Evolutionary conservation across 2,329 filamentous ascomycete genomes (phyloP).

Genomic region (Coniella lustricola): DNA sequence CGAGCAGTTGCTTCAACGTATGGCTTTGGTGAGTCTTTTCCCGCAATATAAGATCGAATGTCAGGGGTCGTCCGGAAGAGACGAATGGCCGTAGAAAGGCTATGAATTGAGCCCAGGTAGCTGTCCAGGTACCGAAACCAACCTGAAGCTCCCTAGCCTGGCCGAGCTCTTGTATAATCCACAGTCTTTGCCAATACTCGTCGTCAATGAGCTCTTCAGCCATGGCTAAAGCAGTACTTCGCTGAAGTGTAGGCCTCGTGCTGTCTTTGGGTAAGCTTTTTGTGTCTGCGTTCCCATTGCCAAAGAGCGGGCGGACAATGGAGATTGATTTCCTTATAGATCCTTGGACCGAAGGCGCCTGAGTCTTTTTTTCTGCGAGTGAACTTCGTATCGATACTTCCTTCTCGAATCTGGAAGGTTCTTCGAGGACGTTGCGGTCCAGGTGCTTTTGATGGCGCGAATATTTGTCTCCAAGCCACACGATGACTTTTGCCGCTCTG

Average conservation of each 20-base stretch:
- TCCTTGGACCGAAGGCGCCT: too few relatives aligned
- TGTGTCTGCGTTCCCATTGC: neutral
- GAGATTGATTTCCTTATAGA: too few relatives aligned
- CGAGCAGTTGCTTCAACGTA: conserved; percentile 19
- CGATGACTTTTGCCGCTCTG: conserved; percentile 17
- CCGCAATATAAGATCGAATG: too few relatives aligned
- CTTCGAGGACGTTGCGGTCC: neutral
- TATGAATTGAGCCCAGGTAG: conserved; percentile 18
- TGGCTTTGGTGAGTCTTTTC: conserved; percentile 13
- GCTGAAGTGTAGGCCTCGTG: neutral
- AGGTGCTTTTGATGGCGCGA: neutral
- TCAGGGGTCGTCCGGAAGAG: conserved; percentile 10
- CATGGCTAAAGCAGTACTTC: too few relatives aligned
- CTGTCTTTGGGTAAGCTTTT: neutral
- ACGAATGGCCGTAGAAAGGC: conserved; percentile 11
- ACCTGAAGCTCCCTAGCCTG: conserved; percentile 20
- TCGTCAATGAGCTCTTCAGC: neutral
- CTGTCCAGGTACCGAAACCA: conserved; percentile 17
- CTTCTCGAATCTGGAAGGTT: neutral
- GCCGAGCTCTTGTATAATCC: conserved; percentile 25
- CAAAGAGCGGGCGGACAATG: too few relatives aligned
- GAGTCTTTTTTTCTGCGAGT: too few relatives aligned
- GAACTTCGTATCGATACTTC: neutral
- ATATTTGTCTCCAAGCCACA: conserved; percentile 18
- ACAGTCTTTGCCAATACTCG: conserved; percentile 5